A percentile compares a stretch with the other conserved stretches of the same genome.
phyloP scores from a whole-genome alignment of 352 stramenopile genomes.

The Phytopythium kandeliae region DNA sequence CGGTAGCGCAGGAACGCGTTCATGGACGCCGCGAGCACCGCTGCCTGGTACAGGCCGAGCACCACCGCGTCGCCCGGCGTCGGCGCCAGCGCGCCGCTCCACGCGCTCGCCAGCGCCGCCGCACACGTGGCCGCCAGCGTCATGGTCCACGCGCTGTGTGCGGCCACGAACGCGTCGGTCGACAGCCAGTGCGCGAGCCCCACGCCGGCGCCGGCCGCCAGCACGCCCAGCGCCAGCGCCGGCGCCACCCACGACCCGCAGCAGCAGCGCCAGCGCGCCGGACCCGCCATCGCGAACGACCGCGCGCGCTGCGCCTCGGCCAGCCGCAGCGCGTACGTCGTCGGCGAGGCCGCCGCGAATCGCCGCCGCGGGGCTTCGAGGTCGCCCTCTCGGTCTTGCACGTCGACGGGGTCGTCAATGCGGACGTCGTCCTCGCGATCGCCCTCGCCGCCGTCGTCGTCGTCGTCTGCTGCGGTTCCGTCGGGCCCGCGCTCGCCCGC shows the following conservation, averaged over 20 bases:
- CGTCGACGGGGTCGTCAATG: too few species aligned
- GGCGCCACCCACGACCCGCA: slow-evolving; percentile 21
- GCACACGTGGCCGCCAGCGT: slow-evolving; percentile 23
- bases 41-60: slow-evolving; percentile 34
- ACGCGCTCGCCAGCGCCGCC: slow-evolving; percentile 23
- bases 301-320: slow-evolving; percentile 18
- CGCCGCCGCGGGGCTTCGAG: background rate
- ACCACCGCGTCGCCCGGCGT: slow-evolving; percentile 29
- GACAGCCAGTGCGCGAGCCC: slow-evolving; percentile 20
- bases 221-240: slow-evolving; percentile 18
- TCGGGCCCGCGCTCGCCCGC: background rate
- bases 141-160: slow-evolving; percentile 23
- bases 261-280: slow-evolving; percentile 21
- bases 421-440: too few species aligned
- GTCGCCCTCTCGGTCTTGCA: too few species aligned
- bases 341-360: background rate
- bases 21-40: slow-evolving; percentile 39
- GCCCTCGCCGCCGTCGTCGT: slow-evolving; percentile 1
- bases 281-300: slow-evolving; percentile 20
- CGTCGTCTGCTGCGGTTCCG: background rate
- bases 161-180: slow-evolving; percentile 14
- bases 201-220: slow-evolving; percentile 14
- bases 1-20: slow-evolving; percentile 46
- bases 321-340: slow-evolving; percentile 15
- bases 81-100: slow-evolving; percentile 31